phyloP scores from a whole-genome alignment of 2,329 filamentous ascomycete genomes.

The Aureobasidium sp. region DNA sequence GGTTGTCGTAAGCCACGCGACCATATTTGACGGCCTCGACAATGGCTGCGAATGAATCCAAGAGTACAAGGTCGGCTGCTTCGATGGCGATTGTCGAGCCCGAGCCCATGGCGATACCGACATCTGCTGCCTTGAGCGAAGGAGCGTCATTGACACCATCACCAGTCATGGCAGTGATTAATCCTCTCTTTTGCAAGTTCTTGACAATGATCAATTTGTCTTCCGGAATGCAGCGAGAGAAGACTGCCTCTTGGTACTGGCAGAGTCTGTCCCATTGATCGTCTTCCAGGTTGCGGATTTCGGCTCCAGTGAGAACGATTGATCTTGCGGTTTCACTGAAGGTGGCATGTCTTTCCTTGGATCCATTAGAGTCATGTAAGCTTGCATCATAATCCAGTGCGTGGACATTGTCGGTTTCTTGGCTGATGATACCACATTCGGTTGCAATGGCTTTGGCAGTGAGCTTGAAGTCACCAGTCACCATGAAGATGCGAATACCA shows the following conservation, averaged over 20 bases:
- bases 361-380: background rate
- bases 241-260: slow-evolving; percentile 65
- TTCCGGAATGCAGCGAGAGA: slow-evolving; percentile 68
- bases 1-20: slow-evolving; percentile 69
- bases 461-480: slow-evolving; percentile 70
- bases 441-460: slow-evolving; percentile 67
- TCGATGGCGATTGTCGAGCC: slow-evolving; percentile 57
- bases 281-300: slow-evolving; percentile 59
- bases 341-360: background rate
- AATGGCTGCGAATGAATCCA: slow-evolving; percentile 65
- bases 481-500: slow-evolving; percentile 73
- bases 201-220: slow-evolving; percentile 75
- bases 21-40: slow-evolving; percentile 67
- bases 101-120: slow-evolving; percentile 52
- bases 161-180: slow-evolving; percentile 51
- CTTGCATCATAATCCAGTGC: slow-evolving; percentile 29
- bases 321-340: slow-evolving; percentile 31
- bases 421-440: slow-evolving; percentile 64
- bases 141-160: slow-evolving; percentile 47
- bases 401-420: slow-evolving; percentile 47
- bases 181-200: slow-evolving; percentile 57
- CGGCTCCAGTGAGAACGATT: slow-evolving; percentile 58
- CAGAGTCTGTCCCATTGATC: slow-evolving; percentile 62
- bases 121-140: slow-evolving; percentile 51
- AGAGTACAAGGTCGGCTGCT: slow-evolving; percentile 55